Evolutionary conservation across 1,284 basidiomycete species (phyloP).

Genomic region (Microbotryum intermedium): DNA sequence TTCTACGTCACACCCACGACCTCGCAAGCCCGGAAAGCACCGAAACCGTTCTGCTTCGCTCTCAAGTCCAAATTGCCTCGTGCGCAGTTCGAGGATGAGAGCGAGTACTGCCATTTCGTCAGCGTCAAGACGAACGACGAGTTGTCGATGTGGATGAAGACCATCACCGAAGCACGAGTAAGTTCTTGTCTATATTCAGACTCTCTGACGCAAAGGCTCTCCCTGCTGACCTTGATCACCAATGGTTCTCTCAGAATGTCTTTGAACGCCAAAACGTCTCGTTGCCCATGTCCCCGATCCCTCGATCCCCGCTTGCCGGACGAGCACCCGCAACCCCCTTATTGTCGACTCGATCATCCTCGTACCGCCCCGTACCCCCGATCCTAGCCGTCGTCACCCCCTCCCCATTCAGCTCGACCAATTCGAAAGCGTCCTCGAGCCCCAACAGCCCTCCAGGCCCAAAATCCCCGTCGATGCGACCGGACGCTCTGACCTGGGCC

Average conservation of each 20-base stretch:
- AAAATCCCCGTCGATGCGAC: neutral
- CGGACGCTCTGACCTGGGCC: slow-evolving; percentile 13
- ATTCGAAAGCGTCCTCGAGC: neutral
- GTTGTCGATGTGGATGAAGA: slow-evolving; percentile 34
- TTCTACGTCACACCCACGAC: slow-evolving; percentile 62
- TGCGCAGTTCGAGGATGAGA: slow-evolving; percentile 21
- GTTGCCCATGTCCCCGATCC: neutral
- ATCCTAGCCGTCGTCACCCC: slow-evolving; percentile 1
- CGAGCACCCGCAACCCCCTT: neutral
- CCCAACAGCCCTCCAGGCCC: neutral
- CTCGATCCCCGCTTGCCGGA: neutral
- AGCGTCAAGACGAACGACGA: slow-evolving; percentile 60
- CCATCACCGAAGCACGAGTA: slow-evolving; percentile 26
- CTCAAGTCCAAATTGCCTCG: slow-evolving; percentile 53
- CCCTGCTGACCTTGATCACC: no score
- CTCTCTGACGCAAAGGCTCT: neutral
- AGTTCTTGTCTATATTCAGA: neutral
- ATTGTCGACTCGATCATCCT: neutral
- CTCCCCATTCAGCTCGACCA: neutral
- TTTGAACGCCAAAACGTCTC: slow-evolving; percentile 5
- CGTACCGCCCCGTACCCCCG: slow-evolving; percentile 4
- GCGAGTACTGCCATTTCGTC: slow-evolving; percentile 75
- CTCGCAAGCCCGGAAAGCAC: slow-evolving; percentile 47
- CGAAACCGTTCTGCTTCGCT: slow-evolving; percentile 69
- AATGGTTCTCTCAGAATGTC: neutral